These are phyloP conservation scores for Tricholoma saponaceum DNA, from an alignment of 768 basidiomycete species.

Conservation along the genomic window DNA sequence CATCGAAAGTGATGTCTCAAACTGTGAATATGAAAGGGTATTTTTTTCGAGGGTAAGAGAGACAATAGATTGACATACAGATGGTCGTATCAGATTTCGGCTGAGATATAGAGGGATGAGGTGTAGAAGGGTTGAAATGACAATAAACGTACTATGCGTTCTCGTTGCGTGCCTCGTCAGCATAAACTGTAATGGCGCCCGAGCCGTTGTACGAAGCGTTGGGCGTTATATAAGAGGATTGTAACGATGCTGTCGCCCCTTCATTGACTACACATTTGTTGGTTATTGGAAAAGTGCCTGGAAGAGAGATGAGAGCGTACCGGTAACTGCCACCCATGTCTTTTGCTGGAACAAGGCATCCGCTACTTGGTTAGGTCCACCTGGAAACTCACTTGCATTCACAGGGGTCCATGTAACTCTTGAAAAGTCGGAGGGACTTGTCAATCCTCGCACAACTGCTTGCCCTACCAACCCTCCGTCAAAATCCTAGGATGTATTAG, in stretches of 20 bases:
- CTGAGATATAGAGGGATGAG: constrained; percentile 13
- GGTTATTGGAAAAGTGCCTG: neutral
- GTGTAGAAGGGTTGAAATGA: neutral
- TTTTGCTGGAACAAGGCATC: constrained; percentile 43
- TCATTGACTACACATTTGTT: constrained; percentile 30
- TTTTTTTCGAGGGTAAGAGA: neutral
- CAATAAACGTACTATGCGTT: constrained; percentile 47
- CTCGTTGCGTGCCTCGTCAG: constrained; percentile 50
- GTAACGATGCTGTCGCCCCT: constrained; percentile 33
- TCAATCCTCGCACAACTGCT: constrained; percentile 36
- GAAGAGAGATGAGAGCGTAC: constrained; percentile 24
- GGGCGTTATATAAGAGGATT: constrained; percentile 30
- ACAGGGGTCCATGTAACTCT: constrained; percentile 44
- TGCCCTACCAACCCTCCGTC: constrained; percentile 53
- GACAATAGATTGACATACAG: constrained; percentile 16
- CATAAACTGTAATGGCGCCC: constrained; percentile 44
- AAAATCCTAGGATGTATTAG: constrained; percentile 44
- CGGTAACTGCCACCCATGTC: constrained; percentile 51
- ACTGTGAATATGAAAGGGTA: constrained; percentile 10
- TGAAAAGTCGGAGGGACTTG: constrained; percentile 13
- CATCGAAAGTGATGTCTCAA: constrained; percentile 31
- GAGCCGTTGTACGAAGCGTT: constrained; percentile 46
- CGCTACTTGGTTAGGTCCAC: constrained; percentile 39
- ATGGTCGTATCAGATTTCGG: constrained; percentile 28
- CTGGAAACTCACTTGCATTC: constrained; percentile 39